These are phyloP conservation scores for Takashimella tepidaria DNA, from an alignment of 1,284 basidiomycete species.

Conservation along the genomic window DNA sequence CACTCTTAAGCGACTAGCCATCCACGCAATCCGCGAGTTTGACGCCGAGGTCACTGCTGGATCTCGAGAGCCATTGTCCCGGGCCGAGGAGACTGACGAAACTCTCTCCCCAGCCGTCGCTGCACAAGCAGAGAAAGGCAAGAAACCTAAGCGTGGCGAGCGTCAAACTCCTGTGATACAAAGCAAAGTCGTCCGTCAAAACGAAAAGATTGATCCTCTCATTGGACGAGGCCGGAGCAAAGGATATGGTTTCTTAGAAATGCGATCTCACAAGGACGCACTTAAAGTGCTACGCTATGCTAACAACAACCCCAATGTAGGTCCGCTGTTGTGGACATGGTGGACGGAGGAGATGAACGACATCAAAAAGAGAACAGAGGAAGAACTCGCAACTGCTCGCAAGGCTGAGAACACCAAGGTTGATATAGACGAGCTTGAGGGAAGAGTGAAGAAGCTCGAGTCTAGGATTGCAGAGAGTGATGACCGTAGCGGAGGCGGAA, in stretches of 20 bases:
- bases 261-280: constrained; percentile 80
- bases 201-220: constrained; percentile 78
- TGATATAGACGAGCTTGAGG: constrained; percentile 43
- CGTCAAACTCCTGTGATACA: constrained; percentile 64
- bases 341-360: constrained; percentile 75
- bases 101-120: constrained; percentile 44
- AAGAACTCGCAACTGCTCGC: constrained; percentile 30
- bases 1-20: constrained; percentile 78
- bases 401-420: constrained; percentile 11
- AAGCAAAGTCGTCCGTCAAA: constrained; percentile 75
- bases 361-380: constrained; percentile 58
- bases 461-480: constrained; percentile 37
- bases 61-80: constrained; percentile 58
- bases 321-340: constrained; percentile 66
- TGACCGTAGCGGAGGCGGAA: constrained; percentile 34
- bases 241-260: constrained; percentile 95
- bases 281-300: constrained; percentile 87
- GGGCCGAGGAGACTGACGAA: constrained; percentile 63
- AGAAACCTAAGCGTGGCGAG: constrained; percentile 49
- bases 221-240: constrained; percentile 81
- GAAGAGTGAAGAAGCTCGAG: constrained; percentile 49
- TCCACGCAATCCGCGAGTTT: constrained; percentile 74
- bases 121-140: constrained; percentile 39
- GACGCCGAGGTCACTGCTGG: constrained; percentile 70
- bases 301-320: constrained; percentile 75